These are phyloP conservation scores for Zymoseptoria brevis DNA, from an alignment of 2,329 filamentous ascomycete species.

Conservation along the genomic window DNA sequence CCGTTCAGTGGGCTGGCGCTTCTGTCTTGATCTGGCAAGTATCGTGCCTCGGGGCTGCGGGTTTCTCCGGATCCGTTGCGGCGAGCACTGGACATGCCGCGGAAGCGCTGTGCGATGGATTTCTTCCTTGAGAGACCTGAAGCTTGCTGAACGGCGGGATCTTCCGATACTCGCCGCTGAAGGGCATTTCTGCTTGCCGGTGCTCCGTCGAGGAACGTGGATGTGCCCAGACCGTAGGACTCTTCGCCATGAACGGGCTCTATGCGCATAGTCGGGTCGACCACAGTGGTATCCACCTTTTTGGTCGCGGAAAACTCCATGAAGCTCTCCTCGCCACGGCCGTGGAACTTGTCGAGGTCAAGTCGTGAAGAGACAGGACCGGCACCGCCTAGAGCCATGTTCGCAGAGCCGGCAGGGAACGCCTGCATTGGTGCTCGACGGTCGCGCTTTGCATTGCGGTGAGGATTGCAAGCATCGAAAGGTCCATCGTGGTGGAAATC, in stretches of 20 bases:
- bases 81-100: slow-evolving; percentile 68
- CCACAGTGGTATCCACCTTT: slow-evolving; percentile 42
- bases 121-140: slow-evolving; percentile 79
- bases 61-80: slow-evolving; percentile 35
- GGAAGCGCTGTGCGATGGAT: slow-evolving; percentile 84
- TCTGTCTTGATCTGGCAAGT: slow-evolving; percentile 17
- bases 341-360: slow-evolving; percentile 83
- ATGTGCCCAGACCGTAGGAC: slow-evolving; percentile 77
- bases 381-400: slow-evolving; percentile 82
- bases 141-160: slow-evolving; percentile 39
- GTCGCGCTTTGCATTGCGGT: slow-evolving; percentile 79
- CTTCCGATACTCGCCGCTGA: slow-evolving; percentile 64
- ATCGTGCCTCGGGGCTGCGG: slow-evolving; percentile 49
- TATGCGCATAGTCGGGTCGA: slow-evolving; percentile 57
- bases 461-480: slow-evolving; percentile 91
- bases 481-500: slow-evolving; percentile 97
- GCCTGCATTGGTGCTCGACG: slow-evolving; percentile 89
- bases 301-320: slow-evolving; percentile 60
- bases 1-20: slow-evolving; percentile 16
- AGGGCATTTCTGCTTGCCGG: slow-evolving; percentile 77
- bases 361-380: slow-evolving; percentile 75
- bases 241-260: slow-evolving; percentile 78
- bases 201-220: slow-evolving; percentile 90
- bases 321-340: slow-evolving; percentile 77
- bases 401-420: slow-evolving; percentile 84